Percentiles rank a stretch among this genome's conserved stretches.
phyloP scores from a whole-genome alignment of 2,329 filamentous ascomycete genomes.

The Diaporthe vaccinii region DNA sequence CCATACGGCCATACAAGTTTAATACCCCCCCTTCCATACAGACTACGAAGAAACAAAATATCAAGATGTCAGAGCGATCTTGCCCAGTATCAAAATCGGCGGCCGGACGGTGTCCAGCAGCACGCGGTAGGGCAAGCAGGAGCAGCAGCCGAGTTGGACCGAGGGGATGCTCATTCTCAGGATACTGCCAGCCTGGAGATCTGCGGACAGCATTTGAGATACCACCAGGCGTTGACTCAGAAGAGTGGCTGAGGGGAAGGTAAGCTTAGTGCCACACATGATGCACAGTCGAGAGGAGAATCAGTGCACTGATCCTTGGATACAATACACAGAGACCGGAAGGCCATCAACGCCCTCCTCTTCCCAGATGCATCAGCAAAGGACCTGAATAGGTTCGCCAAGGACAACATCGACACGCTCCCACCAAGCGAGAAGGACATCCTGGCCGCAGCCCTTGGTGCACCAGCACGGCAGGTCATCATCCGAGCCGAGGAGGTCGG shows the following conservation, averaged over 20 bases:
- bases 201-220: conserved; percentile 58
- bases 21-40: not conserved
- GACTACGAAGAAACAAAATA: not conserved
- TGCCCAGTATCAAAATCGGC: conserved; percentile 49
- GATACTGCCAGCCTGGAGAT: conserved; percentile 52
- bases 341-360: conserved; percentile 62
- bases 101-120: conserved; percentile 48
- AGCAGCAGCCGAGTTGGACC: conserved; percentile 50
- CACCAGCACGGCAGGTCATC: conserved; percentile 67
- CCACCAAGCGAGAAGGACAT: conserved; percentile 63
- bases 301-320: conserved; percentile 31
- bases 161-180: conserved; percentile 53
- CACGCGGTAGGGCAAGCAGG: conserved; percentile 44
- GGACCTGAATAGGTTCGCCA: conserved; percentile 55
- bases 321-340: conserved; percentile 54
- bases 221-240: conserved; percentile 58
- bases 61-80: conserved; percentile 44
- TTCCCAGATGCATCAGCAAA: conserved; percentile 58
- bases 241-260: conserved; percentile 61
- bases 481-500: conserved; percentile 67
- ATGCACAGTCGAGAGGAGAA: too few species aligned
- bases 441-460: conserved; percentile 65
- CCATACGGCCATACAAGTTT: conserved; percentile 11
- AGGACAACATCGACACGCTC: conserved; percentile 59
- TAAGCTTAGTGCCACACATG: conserved; percentile 41